Conservation (phyloP, 2,329 filamentous ascomycete genomes). For the Alternaria atra region DNA sequence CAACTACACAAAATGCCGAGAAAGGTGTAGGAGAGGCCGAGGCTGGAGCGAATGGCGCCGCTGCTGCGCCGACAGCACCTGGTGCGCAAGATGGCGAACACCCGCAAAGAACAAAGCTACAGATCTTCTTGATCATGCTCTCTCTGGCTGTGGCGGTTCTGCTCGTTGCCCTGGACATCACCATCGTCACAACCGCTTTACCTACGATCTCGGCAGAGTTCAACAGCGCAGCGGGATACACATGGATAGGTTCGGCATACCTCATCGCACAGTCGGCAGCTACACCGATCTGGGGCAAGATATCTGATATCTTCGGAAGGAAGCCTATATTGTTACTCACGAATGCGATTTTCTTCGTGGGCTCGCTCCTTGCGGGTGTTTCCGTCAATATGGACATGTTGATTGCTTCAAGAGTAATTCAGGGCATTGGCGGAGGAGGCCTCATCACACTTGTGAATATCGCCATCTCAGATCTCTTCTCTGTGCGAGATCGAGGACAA, state of each 20-base stretch:
- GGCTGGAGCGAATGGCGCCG: conserved; percentile 12
- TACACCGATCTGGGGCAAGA: conserved; percentile 68
- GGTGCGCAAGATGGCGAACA: conserved; percentile 34
- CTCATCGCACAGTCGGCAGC: conserved; percentile 59
- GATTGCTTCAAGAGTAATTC: conserved; percentile 68
- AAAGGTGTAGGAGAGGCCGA: conserved; percentile 8
- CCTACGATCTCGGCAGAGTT: conserved; percentile 67
- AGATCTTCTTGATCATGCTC: conserved; percentile 61
- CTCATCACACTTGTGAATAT: conserved; percentile 72
- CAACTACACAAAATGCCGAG: conserved; percentile 4
- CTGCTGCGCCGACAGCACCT: conserved; percentile 20
- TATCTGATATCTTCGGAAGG: conserved; percentile 73
- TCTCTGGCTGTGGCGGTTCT: conserved; percentile 64
- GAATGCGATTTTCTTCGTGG: conserved; percentile 69
- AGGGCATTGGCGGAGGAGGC: conserved; percentile 71
- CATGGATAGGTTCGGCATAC: conserved; percentile 64
- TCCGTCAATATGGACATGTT: conserved; percentile 69
- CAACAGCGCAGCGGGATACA: conserved; percentile 60
- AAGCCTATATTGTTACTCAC: conserved; percentile 69
- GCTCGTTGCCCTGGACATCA: conserved; percentile 69
- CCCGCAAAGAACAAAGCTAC: conserved; percentile 48
- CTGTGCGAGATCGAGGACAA: conserved; percentile 65
- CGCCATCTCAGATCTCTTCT: conserved; percentile 70
- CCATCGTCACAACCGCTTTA: conserved; percentile 69
- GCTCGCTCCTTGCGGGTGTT: conserved; percentile 68